These are phyloP conservation scores for Rhodocollybia butyracea DNA, from an alignment of 768 basidiomycete species.

Conservation along the genomic window DNA sequence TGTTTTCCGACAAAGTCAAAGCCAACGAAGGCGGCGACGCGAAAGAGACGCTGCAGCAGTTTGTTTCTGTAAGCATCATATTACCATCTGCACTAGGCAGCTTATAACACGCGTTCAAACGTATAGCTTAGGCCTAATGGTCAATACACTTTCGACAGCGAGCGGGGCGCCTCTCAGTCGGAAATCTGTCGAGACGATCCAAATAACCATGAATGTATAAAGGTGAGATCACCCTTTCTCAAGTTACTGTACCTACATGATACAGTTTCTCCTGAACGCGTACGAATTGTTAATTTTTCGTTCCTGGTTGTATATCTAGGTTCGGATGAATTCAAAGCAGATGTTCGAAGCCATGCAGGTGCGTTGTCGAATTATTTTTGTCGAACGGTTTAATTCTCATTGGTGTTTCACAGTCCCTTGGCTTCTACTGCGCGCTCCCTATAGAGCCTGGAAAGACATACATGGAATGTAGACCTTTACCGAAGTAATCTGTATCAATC, in stretches of 20 bases:
- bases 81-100: neutral
- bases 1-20: neutral
- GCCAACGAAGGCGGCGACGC: neutral
- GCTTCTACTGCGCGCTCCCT: conserved; percentile 68
- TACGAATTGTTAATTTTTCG: neutral
- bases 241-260: neutral
- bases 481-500: neutral
- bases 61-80: conserved; percentile 36
- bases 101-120: neutral
- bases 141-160: conserved; percentile 61
- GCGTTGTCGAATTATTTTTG: conserved; percentile 11
- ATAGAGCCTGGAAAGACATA: conserved; percentile 63
- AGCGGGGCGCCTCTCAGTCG: conserved; percentile 52
- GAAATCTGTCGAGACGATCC: conserved; percentile 53
- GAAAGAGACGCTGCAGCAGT: conserved; percentile 33
- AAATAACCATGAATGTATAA: conserved; percentile 50
- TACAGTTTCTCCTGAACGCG: neutral
- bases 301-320: conserved; percentile 28
- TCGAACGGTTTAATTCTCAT: neutral
- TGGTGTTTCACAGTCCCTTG: conserved; percentile 42
- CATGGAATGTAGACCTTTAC: conserved; percentile 60
- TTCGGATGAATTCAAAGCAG: conserved; percentile 59
- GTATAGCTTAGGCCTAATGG: conserved; percentile 45
- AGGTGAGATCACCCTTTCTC: conserved; percentile 26
- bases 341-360: conserved; percentile 77